A percentile compares a stretch with the other conserved stretches of the same genome.
These are phyloP conservation scores for Aspergillus asperescens DNA, from an alignment of 495 filamentous ascomycete genomes.

Conservation along the genomic window DNA sequence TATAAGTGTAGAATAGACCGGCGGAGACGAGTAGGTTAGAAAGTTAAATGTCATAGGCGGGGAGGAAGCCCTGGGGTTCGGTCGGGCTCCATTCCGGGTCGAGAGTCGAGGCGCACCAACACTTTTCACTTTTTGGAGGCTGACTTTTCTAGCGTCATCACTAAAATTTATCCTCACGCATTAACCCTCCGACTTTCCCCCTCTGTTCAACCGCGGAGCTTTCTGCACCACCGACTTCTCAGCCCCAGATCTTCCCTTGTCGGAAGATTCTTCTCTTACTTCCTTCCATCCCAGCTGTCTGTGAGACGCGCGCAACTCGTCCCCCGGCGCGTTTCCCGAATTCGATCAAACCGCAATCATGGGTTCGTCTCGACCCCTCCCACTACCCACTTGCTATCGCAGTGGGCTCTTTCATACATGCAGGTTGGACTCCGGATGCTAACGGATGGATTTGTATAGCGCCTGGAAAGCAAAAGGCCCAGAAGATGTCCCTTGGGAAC, in stretches of 20 bases:
- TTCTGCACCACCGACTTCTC: slow-evolving; percentile 19
- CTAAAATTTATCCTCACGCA: slow-evolving; percentile 47
- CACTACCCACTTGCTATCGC: slow-evolving; percentile 8
- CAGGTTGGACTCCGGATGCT: slow-evolving; percentile 11
- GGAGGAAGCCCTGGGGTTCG: slow-evolving; percentile 19
- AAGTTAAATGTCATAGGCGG: background rate
- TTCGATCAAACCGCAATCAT: slow-evolving; percentile 67
- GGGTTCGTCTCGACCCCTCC: slow-evolving; percentile 56
- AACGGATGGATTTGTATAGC: slow-evolving; percentile 47
- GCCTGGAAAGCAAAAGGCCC: slow-evolving; percentile 76
- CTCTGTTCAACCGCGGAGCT: slow-evolving; percentile 41
- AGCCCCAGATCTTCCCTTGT: slow-evolving; percentile 10
- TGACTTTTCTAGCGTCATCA: slow-evolving; percentile 47
- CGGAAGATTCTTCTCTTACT: slow-evolving; percentile 19
- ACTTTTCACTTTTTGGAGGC: slow-evolving; percentile 25
- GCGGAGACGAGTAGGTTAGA: background rate
- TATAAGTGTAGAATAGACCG: no score
- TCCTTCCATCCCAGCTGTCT: slow-evolving; percentile 19
- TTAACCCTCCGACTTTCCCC: slow-evolving; percentile 42
- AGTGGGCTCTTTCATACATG: background rate
- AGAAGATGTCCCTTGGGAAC: slow-evolving; percentile 89
- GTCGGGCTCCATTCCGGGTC: slow-evolving; percentile 17
- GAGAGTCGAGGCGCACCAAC: slow-evolving; percentile 25
- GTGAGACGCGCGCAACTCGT: slow-evolving; percentile 42
- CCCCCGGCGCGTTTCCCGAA: slow-evolving; percentile 42